Conservation (phyloP, 441 rosid species). For the Sinapis alba region DNA sequence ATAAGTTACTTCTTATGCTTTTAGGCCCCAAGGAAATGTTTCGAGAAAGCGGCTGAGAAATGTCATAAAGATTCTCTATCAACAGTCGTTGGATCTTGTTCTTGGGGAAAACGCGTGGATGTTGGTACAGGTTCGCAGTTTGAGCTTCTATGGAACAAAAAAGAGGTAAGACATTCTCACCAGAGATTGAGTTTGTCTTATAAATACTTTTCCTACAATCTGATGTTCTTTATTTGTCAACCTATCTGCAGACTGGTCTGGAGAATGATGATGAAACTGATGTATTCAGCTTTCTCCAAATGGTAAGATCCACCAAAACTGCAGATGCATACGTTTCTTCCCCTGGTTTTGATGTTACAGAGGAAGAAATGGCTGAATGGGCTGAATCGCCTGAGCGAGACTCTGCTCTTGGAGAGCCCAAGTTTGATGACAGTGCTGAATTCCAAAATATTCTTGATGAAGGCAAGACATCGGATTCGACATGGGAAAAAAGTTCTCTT, state of each 20-base stretch:
- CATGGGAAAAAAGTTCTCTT: constrained; percentile 49
- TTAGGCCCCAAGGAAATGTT: constrained; percentile 87
- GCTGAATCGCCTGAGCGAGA: constrained; percentile 71
- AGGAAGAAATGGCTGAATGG: constrained; percentile 65
- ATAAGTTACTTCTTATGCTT: constrained; percentile 26
- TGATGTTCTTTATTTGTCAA: constrained; percentile 26
- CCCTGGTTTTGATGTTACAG: constrained; percentile 69
- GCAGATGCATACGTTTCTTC: constrained; percentile 57
- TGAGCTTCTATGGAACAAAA: constrained; percentile 74
- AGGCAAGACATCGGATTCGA: constrained; percentile 41
- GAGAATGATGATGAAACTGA: constrained; percentile 53
- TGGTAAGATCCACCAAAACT: constrained; percentile 57
- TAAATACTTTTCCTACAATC: constrained; percentile 12
- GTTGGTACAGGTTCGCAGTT: constrained; percentile 95
- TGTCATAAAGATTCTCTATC: constrained; percentile 74
- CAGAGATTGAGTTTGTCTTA: not conserved
- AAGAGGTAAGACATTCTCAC: constrained; percentile 54
- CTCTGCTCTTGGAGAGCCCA: constrained; percentile 53
- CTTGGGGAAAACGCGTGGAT: constrained; percentile 93
- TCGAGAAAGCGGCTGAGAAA: constrained; percentile 95
- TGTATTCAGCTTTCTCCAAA: constrained; percentile 77
- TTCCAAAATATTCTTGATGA: constrained; percentile 37
- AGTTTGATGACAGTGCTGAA: constrained; percentile 74
- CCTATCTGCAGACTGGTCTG: constrained; percentile 53
- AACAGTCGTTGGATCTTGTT: constrained; percentile 86